Base-by-base conservation (phyloP, 306 rosid species). In the Corylus avellana region DNA sequence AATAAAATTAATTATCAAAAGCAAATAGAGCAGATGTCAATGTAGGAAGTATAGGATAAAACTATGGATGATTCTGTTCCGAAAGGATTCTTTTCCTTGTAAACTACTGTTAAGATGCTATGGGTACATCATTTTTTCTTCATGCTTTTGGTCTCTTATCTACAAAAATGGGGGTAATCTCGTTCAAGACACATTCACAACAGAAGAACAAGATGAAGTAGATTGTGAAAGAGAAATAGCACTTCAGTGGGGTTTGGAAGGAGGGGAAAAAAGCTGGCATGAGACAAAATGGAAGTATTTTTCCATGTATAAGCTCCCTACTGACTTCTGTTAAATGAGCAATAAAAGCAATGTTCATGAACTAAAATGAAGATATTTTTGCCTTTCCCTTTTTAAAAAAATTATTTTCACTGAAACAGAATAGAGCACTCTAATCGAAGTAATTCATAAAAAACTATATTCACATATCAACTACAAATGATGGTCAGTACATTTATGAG, bases 161-260 rank as follows among this genome's bases (percentile, higher is more conserved):
- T n/a, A 22, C 64, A 58, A 58, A 27, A n/a, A 11, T 9, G 18
- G 44, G 17, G 8, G 9, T 44, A 16, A 62, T 22, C 4, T 29
- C 44, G 70, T 46, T 29, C 70, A 37, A 70, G 56, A 77, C 22
- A 78, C 49, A 44, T 69, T 68, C 66, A 16, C 50, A 25, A 17
- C 54, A 66, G 27, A 49, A 29, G 46, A 29, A 7, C 44, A 78
- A 61, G 25, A 69, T 47, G 1, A 46, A 42, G 44, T 58, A 82
- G 47, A 82, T 61, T 32, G 46, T 27, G 47, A 63, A 3, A 35
- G 20, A 2, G 44, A 17, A 17, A 63, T 32, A 32, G 44, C 70
- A 63, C 20, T 32, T 32, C 47, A 32, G 47, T 35, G 20, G 70
- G 9, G 18, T 0, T 20, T 5, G 29, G 22, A 67, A 20, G 9